Evolutionary conservation across 768 basidiomycete species (phyloP), one percentile per base, ranked within the genome.

Genomic region (Pholiota microspora): DNA sequence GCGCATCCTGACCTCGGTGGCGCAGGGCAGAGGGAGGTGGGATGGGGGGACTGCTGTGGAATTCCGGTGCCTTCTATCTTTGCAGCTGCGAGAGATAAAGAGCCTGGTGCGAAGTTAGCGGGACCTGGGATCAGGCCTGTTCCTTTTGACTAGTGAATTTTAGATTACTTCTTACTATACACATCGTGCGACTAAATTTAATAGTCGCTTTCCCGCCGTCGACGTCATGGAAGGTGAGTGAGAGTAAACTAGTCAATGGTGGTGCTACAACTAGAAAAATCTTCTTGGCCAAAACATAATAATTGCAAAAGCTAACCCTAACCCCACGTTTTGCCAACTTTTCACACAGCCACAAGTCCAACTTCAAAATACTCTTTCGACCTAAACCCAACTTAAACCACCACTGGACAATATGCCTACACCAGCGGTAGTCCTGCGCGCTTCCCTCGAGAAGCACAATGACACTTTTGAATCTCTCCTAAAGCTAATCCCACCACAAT

Each of bases 41-140:
- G 88, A 2, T 92, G 92, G 89, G 92, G 89, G 0, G 92, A 96
- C 60, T 94, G 94, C 65, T 95, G 94, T 69, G 92, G 93, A 0
- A 96, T 95, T 56, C 86, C 85, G 0, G 84, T 96, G 5, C 94
- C 94, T 3, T 86, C 84, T 35, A 86, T 71, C 2, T 94, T 95
- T 63, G 93, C 81, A 23, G 91, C 92, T 40, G 89, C 86, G 54
- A 79, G 75, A 27, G 82, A 81, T 60, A 70, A 71, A 56, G 61
- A 61, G 15, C 71, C 72, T 10, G 74, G 76, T 0, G 56, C 69
- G 55, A 67, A 69, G 51, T 70, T 88, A 15, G 69, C 73, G 42
- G 86, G 88, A 5, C 79, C 82, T 13, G 85, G 83, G 3, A 86
- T 90, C 61, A 71, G 85, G 35, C 88, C 88, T 16, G 86, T 93